A percentile compares a stretch with the other conserved stretches of the same genome.
phyloP scores from a whole-genome alignment of 139 green algal species.

The Gonium pectorale region DNA sequence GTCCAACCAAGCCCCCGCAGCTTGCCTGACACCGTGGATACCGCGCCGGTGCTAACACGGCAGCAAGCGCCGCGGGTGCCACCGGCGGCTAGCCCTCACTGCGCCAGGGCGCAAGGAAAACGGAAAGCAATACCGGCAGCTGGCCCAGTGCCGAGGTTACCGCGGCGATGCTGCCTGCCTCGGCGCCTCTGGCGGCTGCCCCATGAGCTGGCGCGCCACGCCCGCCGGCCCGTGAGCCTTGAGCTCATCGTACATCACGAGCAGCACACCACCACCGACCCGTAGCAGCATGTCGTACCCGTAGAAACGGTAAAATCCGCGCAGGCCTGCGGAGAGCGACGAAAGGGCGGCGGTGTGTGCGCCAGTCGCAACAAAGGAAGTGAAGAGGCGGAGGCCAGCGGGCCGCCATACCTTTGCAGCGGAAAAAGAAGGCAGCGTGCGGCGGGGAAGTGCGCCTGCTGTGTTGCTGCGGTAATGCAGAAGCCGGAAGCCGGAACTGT shows the following conservation, averaged over 20 bases:
- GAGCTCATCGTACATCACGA: slow-evolving; percentile 65
- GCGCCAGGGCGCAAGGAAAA: too few species aligned
- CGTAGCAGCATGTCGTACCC: slow-evolving; percentile 60
- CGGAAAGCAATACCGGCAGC: too few species aligned
- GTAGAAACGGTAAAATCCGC: slow-evolving; percentile 64
- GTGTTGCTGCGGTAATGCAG: background rate
- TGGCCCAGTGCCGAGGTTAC: too few species aligned
- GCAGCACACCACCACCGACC: slow-evolving; percentile 54
- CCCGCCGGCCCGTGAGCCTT: slow-evolving; percentile 2
- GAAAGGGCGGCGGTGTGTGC: background rate
- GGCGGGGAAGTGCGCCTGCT: background rate
- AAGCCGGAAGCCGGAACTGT: background rate
- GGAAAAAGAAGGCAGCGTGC: background rate
- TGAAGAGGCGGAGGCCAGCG: background rate
- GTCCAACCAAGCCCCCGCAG: too few species aligned
- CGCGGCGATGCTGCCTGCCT: background rate
- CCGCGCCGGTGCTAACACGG: too few species aligned
- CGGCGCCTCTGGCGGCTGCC: background rate
- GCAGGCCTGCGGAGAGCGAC: slow-evolving; percentile 9
- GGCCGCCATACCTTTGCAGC: background rate
- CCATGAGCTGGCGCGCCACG: background rate
- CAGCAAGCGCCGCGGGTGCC: too few species aligned
- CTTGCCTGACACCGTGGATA: too few species aligned
- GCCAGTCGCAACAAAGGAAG: background rate
- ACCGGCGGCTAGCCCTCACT: too few species aligned